phyloP scores from a whole-genome alignment of 2,329 filamentous ascomycete genomes.

The Pestalotiopsis fici region DNA sequence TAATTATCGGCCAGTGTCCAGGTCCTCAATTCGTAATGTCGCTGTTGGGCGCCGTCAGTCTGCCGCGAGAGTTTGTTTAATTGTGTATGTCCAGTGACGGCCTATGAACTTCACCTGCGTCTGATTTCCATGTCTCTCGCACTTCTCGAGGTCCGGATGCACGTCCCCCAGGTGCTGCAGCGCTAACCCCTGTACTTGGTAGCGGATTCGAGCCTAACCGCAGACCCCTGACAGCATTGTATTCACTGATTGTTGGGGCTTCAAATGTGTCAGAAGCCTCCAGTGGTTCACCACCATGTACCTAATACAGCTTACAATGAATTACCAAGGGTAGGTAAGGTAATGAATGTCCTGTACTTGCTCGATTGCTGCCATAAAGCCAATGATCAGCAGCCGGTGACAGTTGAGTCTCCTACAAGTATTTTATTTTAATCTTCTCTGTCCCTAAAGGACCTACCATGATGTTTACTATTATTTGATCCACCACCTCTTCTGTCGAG shows the following conservation, averaged over 20 bases:
- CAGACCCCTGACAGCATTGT: neutral
- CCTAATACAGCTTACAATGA: too few relatives aligned
- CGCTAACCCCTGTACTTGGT: neutral
- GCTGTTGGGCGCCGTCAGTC: neutral
- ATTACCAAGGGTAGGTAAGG: too few relatives aligned
- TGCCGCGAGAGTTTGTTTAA: neutral
- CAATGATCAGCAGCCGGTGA: too few relatives aligned
- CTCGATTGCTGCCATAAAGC: too few relatives aligned
- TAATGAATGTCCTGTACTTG: too few relatives aligned
- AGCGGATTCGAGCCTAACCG: slow-evolving; percentile 5
- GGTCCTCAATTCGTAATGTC: neutral
- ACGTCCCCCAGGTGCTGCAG: neutral
- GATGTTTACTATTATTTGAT: too few relatives aligned
- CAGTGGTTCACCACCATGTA: neutral
- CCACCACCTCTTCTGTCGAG: too few relatives aligned
- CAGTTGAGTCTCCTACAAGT: too few relatives aligned
- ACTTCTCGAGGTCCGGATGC: neutral
- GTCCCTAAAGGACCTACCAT: too few relatives aligned
- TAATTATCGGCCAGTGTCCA: neutral
- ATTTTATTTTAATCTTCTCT: too few relatives aligned
- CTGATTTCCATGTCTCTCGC: neutral
- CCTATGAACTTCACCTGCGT: neutral
- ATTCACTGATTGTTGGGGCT: neutral
- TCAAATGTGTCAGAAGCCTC: neutral
- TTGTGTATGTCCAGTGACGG: neutral